A percentile compares a stretch with the other conserved stretches of the same genome.
Conservation (phyloP, 345 rosid species). For the Ceriops zippeliana region DNA sequence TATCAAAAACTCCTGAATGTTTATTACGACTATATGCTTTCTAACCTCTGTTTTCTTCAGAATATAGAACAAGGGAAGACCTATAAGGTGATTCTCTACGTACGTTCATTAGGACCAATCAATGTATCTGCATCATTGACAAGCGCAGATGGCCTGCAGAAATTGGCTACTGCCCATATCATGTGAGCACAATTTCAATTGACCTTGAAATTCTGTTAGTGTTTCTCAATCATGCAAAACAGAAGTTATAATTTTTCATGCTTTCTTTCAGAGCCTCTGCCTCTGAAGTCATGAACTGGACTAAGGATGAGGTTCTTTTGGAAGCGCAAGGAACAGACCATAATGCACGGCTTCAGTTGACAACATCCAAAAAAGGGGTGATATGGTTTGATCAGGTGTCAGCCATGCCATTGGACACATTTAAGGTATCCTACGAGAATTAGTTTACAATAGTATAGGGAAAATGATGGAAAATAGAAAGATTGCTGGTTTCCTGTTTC, state of each 20-base stretch:
- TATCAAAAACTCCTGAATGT: not conserved
- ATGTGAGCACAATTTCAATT: conserved; percentile 35
- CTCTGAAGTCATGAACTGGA: conserved; percentile 73
- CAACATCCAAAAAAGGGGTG: conserved; percentile 61
- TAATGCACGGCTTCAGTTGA: conserved; percentile 72
- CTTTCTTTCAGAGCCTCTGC: conserved; percentile 60
- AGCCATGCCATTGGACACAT: conserved; percentile 77
- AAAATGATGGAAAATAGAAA: too few species aligned
- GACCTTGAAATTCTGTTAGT: conserved; percentile 6
- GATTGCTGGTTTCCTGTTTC: too few species aligned
- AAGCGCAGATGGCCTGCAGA: conserved; percentile 51
- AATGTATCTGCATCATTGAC: conserved; percentile 64
- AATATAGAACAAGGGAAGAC: conserved; percentile 73
- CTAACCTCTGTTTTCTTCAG: conserved; percentile 30
- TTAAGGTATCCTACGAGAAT: conserved; percentile 48
- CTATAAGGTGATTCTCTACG: conserved; percentile 68
- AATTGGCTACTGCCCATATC: conserved; percentile 62
- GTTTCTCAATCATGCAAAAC: not conserved
- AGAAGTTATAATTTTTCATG: conserved; percentile 4
- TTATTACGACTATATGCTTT: not conserved
- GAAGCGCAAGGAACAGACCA: conserved; percentile 66
- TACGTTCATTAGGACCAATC: conserved; percentile 60
- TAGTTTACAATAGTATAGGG: too few species aligned
- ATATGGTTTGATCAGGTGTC: conserved; percentile 98
- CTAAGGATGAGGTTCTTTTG: conserved; percentile 60